Evolutionary conservation across 106 monocot species (phyloP), one percentile per base, ranked within the genome.

Genomic region (Xerophyta viscosa): DNA sequence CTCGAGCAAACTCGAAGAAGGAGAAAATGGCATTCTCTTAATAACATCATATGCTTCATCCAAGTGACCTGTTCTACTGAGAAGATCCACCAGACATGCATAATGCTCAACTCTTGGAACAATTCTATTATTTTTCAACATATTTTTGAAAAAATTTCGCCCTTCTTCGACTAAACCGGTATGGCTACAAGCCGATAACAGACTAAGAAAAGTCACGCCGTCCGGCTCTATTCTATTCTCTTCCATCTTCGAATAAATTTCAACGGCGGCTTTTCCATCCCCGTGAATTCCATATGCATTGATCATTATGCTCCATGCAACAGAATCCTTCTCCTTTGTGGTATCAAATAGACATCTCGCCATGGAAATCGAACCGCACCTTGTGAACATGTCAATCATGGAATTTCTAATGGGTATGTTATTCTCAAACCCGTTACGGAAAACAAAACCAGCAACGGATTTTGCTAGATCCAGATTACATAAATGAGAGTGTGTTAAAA

Each of bases 301-400:
- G 0, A 88, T 88, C 69, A 88, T 88, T 14, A 46, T 27, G n/a
- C 76, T 75, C 88, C 82, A 88, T 52, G 76, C 60, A 46, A 79
- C 31, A 0, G 74, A 56, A 60, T 88, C 87, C 56, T 67, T 87
- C 7, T 52, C 29, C 31, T 52, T 25, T 12, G 66, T 44, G 0
- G 13, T 41, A 46, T 78, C 62, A 50, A 88, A 88, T 24, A 79
- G 7, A 7, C 56, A 54, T 57, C 55, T 66, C 14, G 81, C 71
- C 21, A 51, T 29, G 1, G 60, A 45, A 56, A 76, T 69, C 57
- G 56, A 78, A 24, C 81, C 84, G 17, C 62, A 73, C 37, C 52
- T 68, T 25, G 78, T 71, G 54, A 65, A 54, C 66, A 72, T 65
- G 57, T 91, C 69, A 21, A 82, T 73, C 15, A 85, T 47, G 3